Evolutionary conservation across 305 asterid genomes (phyloP).

Genomic region (Fraxinus ornus): DNA sequence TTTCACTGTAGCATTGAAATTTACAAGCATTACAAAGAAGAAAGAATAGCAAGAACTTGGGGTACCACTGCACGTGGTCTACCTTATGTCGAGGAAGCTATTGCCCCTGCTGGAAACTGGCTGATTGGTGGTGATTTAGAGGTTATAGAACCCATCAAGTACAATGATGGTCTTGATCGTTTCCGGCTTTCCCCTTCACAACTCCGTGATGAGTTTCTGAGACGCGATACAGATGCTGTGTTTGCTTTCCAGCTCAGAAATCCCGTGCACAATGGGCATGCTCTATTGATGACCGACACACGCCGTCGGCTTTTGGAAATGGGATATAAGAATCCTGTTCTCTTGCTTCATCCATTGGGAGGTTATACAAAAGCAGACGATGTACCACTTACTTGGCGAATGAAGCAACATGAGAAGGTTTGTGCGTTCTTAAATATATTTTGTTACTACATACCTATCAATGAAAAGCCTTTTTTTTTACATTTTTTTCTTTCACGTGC

Average conservation of each 20-base stretch:
- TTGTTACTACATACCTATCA: not conserved
- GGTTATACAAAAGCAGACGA: constrained; percentile 94
- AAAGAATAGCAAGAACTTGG: constrained; percentile 89
- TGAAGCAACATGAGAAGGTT: constrained; percentile 96
- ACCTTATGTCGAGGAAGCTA: constrained; percentile 76
- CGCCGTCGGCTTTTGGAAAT: constrained; percentile 83
- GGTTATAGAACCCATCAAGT: constrained; percentile 70
- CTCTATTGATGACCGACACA: constrained; percentile 84
- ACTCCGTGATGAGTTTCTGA: constrained; percentile 68
- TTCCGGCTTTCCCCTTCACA: constrained; percentile 84
- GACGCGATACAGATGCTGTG: constrained; percentile 84
- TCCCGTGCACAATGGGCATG: constrained; percentile 95
- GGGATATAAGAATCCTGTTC: constrained; percentile 86
- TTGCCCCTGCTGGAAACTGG: constrained; percentile 77
- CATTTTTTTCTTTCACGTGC: not conserved
- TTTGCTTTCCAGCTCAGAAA: constrained; percentile 94
- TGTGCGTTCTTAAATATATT: not conserved
- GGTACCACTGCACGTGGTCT: constrained; percentile 86
- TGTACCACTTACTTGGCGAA: constrained; percentile 88
- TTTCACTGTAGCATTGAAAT: constrained; percentile 60
- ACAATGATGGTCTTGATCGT: constrained; percentile 70
- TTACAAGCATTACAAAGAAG: constrained; percentile 93
- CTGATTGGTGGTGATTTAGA: constrained; percentile 86
- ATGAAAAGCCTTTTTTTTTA: not conserved
- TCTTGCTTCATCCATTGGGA: constrained; percentile 84